Percentiles rank a stretch among this genome's conserved stretches.
These are phyloP conservation scores for Calocybe cyanea DNA, from an alignment of 768 basidiomycete genomes.

Conservation along the genomic window DNA sequence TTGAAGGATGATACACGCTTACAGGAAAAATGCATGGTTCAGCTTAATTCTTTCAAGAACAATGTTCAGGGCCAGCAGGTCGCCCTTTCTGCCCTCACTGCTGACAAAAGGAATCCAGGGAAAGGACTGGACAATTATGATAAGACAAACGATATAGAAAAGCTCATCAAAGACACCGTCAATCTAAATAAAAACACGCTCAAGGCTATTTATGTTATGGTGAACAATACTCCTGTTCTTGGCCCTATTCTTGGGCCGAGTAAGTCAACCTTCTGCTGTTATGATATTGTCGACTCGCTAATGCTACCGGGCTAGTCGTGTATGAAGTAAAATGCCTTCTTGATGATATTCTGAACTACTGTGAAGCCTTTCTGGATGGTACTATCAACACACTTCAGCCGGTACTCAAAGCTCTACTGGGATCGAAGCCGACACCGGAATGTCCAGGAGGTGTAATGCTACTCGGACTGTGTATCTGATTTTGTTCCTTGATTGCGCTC, in stretches of 20 bases:
- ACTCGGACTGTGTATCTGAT: slow-evolving; percentile 26
- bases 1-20: slow-evolving; percentile 28
- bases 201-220: slow-evolving; percentile 23
- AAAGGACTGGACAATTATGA: slow-evolving; percentile 55
- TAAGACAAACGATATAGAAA: slow-evolving; percentile 37
- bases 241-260: slow-evolving; percentile 53
- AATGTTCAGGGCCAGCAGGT: slow-evolving; percentile 28
- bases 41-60: slow-evolving; percentile 30
- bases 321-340: slow-evolving; percentile 60
- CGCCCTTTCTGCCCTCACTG: slow-evolving; percentile 21
- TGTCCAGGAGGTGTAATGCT: slow-evolving; percentile 25
- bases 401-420: slow-evolving; percentile 27
- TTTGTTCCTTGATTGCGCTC: background rate
- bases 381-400: slow-evolving; percentile 39
- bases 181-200: slow-evolving; percentile 47
- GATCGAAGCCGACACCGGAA: slow-evolving; percentile 20
- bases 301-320: slow-evolving; percentile 35
- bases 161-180: slow-evolving; percentile 43
- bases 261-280: slow-evolving; percentile 29
- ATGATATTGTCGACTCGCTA: slow-evolving; percentile 2
- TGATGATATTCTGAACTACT: slow-evolving; percentile 44
- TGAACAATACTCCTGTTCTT: slow-evolving; percentile 38
- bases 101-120: slow-evolving; percentile 31
- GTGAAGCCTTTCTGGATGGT: slow-evolving; percentile 48
- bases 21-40: slow-evolving; percentile 32